A percentile compares a stretch with the other conserved stretches of the same genome.
phyloP scores from a whole-genome alignment of 805 yeast genomes.

The Priceomyces melissophilus region DNA sequence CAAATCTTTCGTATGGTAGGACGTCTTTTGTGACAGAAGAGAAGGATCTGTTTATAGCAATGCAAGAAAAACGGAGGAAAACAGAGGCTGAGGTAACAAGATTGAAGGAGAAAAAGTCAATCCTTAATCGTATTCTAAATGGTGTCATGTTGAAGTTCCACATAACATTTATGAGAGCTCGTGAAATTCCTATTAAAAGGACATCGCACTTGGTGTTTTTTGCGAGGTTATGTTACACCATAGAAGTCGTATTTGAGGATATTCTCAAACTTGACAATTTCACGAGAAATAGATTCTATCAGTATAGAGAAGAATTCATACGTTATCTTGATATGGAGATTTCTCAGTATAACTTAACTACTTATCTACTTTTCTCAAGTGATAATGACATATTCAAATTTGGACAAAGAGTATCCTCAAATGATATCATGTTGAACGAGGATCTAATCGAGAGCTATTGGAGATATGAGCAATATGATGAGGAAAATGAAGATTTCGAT shows the following conservation, averaged over 20 bases:
- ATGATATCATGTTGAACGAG: constrained; percentile 7
- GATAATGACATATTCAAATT: constrained; percentile 15
- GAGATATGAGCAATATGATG: constrained; percentile 10
- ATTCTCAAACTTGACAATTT: constrained; percentile 10
- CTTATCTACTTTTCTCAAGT: constrained; percentile 11
- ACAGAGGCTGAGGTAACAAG: constrained; percentile 17
- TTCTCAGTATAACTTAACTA: constrained; percentile 17
- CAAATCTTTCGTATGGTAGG: constrained; percentile 29
- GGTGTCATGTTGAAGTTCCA: constrained; percentile 29
- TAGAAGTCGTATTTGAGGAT: constrained; percentile 22
- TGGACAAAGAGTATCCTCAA: constrained; percentile 11
- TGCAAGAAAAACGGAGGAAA: constrained; percentile 17
- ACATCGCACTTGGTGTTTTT: constrained; percentile 27
- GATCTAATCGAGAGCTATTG: neutral
- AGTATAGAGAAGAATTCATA: constrained; percentile 22
- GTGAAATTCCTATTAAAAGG: constrained; percentile 14
- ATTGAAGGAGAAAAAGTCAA: constrained; percentile 17
- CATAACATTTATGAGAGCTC: constrained; percentile 16
- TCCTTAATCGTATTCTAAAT: constrained; percentile 27
- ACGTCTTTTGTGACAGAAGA: constrained; percentile 22
- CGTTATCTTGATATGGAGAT: constrained; percentile 23
- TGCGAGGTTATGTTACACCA: constrained; percentile 33
- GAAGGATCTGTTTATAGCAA: constrained; percentile 14
- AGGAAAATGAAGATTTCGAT: constrained; percentile 8
- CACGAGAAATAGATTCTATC: constrained; percentile 12